Evolutionary conservation across 352 stramenopile genomes (phyloP).

Genomic region (Phytophthora hybrid): DNA sequence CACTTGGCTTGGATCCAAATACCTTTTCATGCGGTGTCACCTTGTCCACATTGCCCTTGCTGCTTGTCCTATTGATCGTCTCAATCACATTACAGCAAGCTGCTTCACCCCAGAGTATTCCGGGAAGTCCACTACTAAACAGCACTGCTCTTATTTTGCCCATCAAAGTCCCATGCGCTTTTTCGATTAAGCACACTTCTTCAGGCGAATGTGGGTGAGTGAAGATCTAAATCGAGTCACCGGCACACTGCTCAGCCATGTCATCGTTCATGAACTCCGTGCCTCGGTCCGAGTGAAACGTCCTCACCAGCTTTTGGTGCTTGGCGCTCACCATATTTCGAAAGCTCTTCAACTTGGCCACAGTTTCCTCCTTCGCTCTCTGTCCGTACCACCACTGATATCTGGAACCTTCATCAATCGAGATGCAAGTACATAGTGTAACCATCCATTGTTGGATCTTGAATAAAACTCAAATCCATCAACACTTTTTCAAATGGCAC

Average conservation of each 20-base stretch:
- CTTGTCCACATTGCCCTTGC: constrained; percentile 16
- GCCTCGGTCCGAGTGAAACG: too few species aligned
- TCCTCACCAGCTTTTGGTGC: too few species aligned
- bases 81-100: constrained; percentile 18
- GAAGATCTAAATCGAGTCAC: too few species aligned
- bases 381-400: constrained; percentile 17
- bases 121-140: neutral
- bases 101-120: neutral
- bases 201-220: too few species aligned
- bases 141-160: neutral
- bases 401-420: constrained; percentile 16
- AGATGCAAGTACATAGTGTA: too few species aligned
- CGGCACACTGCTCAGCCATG: too few species aligned
- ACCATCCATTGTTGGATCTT: too few species aligned
- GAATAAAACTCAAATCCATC: too few species aligned
- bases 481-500: too few species aligned
- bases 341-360: constrained; percentile 2
- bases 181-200: too few species aligned
- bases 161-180: neutral
- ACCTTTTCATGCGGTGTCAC: constrained; percentile 20
- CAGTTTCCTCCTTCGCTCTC: constrained; percentile 15
- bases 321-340: neutral
- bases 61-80: constrained; percentile 9
- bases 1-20: too few species aligned
- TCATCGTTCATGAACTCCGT: too few species aligned